phyloP scores from a whole-genome alignment of 768 basidiomycete genomes.

The Amanita phalloides region DNA sequence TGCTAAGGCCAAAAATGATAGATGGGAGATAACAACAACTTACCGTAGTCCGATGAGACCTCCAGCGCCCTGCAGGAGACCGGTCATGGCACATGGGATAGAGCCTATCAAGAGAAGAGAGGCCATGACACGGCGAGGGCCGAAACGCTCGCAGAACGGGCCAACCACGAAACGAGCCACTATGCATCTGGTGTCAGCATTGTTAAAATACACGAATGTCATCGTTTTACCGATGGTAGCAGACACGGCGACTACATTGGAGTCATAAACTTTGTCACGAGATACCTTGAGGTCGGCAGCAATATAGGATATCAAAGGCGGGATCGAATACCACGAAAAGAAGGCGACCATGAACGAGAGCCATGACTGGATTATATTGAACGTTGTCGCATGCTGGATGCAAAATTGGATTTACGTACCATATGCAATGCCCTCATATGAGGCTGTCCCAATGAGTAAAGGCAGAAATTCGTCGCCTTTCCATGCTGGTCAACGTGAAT shows the following conservation, averaged over 20 bases:
- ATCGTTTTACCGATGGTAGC: neutral
- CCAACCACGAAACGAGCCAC: conserved; percentile 36
- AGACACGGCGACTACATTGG: conserved; percentile 1
- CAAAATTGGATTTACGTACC: neutral
- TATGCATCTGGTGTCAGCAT: conserved; percentile 10
- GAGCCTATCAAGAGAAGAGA: conserved; percentile 39
- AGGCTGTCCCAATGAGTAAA: neutral
- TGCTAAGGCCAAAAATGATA: conserved; percentile 5
- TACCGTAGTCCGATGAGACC: conserved; percentile 12
- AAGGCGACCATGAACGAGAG: conserved; percentile 1
- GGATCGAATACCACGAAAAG: conserved; percentile 3
- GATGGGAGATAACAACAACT: neutral
- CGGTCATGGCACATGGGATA: conserved; percentile 49
- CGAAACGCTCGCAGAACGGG: conserved; percentile 39
- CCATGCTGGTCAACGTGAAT: conserved; percentile 1
- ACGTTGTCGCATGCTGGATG: neutral
- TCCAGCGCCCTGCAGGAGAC: conserved; percentile 28
- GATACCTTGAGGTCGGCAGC: neutral
- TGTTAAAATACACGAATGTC: neutral
- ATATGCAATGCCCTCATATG: conserved; percentile 2
- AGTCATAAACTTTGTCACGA: neutral
- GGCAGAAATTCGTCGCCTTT: conserved; percentile 1
- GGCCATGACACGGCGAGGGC: conserved; percentile 48
- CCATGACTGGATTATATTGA: neutral
- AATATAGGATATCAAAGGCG: conserved; percentile 2